Evolutionary conservation across 2,329 filamentous ascomycete genomes (phyloP).

Genomic region (Fusarium zealandicum): DNA sequence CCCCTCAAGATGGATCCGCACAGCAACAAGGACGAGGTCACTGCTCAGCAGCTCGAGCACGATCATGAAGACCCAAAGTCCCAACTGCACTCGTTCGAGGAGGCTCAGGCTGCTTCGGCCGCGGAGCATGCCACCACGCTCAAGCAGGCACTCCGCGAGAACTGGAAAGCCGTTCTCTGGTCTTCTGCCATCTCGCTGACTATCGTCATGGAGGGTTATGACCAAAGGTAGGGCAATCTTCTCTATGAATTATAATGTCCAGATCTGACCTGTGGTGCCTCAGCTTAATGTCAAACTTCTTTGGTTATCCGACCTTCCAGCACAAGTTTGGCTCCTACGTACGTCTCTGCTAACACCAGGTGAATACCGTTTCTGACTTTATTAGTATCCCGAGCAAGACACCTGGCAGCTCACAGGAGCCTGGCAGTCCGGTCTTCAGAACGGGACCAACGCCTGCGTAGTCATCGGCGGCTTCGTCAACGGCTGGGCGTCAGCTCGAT

Average conservation of each 20-base stretch:
- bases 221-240: slow-evolving; percentile 18
- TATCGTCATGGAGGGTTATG: slow-evolving; percentile 41
- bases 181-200: slow-evolving; percentile 32
- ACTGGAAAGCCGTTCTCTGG: slow-evolving; percentile 35
- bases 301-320: slow-evolving; percentile 36
- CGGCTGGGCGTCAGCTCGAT: slow-evolving; percentile 30
- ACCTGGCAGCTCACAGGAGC: slow-evolving; percentile 30
- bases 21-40: no score
- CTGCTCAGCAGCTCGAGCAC: not conserved
- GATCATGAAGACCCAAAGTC: slow-evolving; percentile 4
- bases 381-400: slow-evolving; percentile 28
- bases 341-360: not conserved
- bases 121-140: slow-evolving; percentile 25
- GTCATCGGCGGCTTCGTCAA: slow-evolving; percentile 37
- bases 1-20: no score
- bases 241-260: no score
- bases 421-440: slow-evolving; percentile 28
- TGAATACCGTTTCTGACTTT: not conserved
- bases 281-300: slow-evolving; percentile 34
- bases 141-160: slow-evolving; percentile 14
- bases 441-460: slow-evolving; percentile 19
- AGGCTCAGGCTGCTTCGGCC: slow-evolving; percentile 11
- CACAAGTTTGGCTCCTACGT: slow-evolving; percentile 26
- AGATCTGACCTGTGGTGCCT: not conserved
- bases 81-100: slow-evolving; percentile 3